Evolutionary conservation across 2,329 filamentous ascomycete species (phyloP).

Genomic region (Neocatenulostroma microsporum): DNA sequence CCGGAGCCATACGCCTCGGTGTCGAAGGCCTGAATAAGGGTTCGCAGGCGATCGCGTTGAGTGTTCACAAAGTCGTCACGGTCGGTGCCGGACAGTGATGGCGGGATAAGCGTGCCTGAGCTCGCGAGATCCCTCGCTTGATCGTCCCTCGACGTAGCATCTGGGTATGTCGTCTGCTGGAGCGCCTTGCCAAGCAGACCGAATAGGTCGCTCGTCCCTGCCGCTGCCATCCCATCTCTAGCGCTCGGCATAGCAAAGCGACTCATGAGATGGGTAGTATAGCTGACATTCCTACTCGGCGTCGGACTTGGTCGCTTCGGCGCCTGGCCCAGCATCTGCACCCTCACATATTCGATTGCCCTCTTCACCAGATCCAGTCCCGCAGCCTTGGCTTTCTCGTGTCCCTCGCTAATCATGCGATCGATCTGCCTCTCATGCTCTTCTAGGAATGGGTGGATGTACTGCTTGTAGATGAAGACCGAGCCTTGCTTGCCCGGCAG

Average conservation of each 20-base stretch:
- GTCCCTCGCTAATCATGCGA: slow-evolving; percentile 71
- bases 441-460: slow-evolving; percentile 80
- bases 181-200: slow-evolving; percentile 68
- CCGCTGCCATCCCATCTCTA: slow-evolving; percentile 42
- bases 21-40: slow-evolving; percentile 70
- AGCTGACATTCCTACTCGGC: slow-evolving; percentile 45
- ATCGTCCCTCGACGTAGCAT: slow-evolving; percentile 31
- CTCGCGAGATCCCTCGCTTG: slow-evolving; percentile 46
- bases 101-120: slow-evolving; percentile 61
- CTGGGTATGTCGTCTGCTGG: slow-evolving; percentile 37
- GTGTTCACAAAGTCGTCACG: slow-evolving; percentile 65
- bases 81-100: slow-evolving; percentile 60
- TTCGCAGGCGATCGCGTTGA: slow-evolving; percentile 68
- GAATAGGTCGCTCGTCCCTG: slow-evolving; percentile 61
- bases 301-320: slow-evolving; percentile 47
- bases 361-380: slow-evolving; percentile 54
- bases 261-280: slow-evolving; percentile 74
- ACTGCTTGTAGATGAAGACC: slow-evolving; percentile 71
- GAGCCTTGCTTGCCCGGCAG: slow-evolving; percentile 96
- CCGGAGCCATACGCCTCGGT: slow-evolving; percentile 53
- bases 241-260: slow-evolving; percentile 77
- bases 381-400: slow-evolving; percentile 68
- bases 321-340: slow-evolving; percentile 70
- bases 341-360: slow-evolving; percentile 52
- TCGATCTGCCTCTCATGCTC: slow-evolving; percentile 87